Evolutionary conservation across 805 yeast species (phyloP).

Genomic region (Starmerella stellata): DNA sequence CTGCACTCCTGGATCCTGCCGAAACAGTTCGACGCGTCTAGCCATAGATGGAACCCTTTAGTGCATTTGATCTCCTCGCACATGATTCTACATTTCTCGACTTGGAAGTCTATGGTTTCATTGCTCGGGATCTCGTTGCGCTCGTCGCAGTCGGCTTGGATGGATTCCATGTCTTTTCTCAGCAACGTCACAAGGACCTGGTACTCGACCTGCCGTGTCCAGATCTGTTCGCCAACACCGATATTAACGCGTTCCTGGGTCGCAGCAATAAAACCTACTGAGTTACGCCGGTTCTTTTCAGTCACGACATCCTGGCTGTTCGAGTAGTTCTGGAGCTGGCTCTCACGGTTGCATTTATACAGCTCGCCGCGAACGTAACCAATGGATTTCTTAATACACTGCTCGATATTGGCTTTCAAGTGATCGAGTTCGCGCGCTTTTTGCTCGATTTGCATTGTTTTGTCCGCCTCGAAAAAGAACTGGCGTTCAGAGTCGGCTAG

Average conservation of each 20-base stretch:
- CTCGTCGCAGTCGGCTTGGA: not conserved
- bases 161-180: not conserved
- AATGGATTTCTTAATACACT: constrained; percentile 6
- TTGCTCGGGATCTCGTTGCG: not conserved
- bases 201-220: not conserved
- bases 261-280: not conserved
- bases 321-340: not conserved
- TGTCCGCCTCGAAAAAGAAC: constrained; percentile 5
- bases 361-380: not conserved
- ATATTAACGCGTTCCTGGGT: not conserved
- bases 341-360: not conserved
- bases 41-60: not conserved
- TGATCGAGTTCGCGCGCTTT: constrained; percentile 6
- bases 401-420: constrained; percentile 9
- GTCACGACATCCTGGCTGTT: not conserved
- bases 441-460: not conserved
- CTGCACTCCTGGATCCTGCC: not conserved
- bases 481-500: constrained; percentile 4
- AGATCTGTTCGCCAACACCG: not conserved
- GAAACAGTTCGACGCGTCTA: constrained; percentile 1
- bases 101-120: not conserved
- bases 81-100: not conserved
- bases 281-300: not conserved
- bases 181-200: constrained; percentile 1
- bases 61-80: not conserved